Percentiles rank a stretch among this genome's conserved stretches.
Evolutionary conservation across 2,329 filamentous ascomycete genomes (phyloP).

Genomic region (Cladosporium sp.): DNA sequence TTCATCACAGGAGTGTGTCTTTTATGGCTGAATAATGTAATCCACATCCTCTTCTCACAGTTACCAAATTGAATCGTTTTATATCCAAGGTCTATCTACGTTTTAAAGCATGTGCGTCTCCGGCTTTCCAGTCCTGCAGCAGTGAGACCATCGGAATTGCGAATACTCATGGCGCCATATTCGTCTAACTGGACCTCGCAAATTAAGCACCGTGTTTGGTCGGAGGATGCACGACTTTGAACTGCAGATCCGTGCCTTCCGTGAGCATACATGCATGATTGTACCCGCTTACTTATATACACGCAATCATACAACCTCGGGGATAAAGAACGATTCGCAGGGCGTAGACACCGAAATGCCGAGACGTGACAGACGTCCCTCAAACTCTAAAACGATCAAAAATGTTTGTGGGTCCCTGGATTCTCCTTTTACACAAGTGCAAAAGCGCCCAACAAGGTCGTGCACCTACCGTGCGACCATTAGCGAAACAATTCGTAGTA

Average conservation of each 20-base stretch:
- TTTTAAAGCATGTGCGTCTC: not conserved
- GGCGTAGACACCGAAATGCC: slow-evolving; percentile 6
- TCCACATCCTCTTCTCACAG: not conserved
- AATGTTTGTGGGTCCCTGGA: slow-evolving; percentile 7
- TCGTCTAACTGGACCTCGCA: not conserved
- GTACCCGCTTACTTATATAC: not conserved
- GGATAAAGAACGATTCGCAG: not conserved
- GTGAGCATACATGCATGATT: not conserved
- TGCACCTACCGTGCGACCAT: not conserved
- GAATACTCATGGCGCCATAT: not conserved
- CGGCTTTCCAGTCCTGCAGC: no score
- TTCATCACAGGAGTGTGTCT: not conserved
- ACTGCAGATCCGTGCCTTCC: not conserved
- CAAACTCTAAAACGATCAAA: slow-evolving; percentile 4
- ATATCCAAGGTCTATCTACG: not conserved
- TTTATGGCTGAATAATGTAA: not conserved
- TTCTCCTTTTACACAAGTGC: not conserved
- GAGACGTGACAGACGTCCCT: not conserved
- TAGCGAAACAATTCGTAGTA: not conserved
- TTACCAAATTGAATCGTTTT: not conserved
- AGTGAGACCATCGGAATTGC: not conserved
- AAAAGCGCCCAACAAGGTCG: not conserved
- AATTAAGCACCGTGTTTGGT: not conserved
- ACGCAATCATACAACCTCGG: not conserved
- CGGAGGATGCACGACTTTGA: not conserved